Evolutionary conservation across 1,139 yeast species (phyloP).

Genomic region (Yamadazyma taylorii): DNA sequence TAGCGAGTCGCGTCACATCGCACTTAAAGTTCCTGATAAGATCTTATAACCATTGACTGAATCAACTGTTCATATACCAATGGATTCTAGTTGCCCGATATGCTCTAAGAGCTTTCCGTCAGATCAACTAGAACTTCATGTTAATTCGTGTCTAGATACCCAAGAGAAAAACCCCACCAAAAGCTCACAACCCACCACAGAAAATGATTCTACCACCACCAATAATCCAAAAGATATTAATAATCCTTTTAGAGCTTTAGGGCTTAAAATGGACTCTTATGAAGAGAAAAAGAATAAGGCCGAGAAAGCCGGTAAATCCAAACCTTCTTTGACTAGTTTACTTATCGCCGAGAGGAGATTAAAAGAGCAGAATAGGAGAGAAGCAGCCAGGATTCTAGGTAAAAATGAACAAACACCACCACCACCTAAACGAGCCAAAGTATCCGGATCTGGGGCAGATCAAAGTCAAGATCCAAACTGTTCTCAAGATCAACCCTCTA

Average conservation of each 20-base stretch:
- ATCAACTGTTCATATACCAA: not conserved
- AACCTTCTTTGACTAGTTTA: constrained; percentile 31
- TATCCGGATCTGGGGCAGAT: too few relatives aligned
- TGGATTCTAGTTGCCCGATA: constrained; percentile 32
- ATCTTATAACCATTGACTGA: not conserved
- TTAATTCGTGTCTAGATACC: constrained; percentile 23
- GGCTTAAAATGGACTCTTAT: constrained; percentile 28
- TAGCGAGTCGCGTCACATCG: constrained; percentile 9
- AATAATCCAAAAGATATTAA: constrained; percentile 5
- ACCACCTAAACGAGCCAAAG: not conserved
- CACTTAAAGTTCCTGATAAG: too few relatives aligned
- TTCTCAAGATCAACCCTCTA: not conserved
- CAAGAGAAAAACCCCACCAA: constrained; percentile 9
- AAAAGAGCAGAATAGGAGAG: constrained; percentile 16
- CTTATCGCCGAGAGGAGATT: constrained; percentile 34
- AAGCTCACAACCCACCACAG: not conserved
- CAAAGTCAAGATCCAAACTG: not conserved
- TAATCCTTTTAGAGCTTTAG: constrained; percentile 30
- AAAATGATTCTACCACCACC: not conserved
- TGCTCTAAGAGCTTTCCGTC: constrained; percentile 28
- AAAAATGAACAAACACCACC: not conserved
- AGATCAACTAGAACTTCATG: constrained; percentile 38
- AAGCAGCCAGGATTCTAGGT: constrained; percentile 5
- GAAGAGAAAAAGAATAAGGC: constrained; percentile 19
- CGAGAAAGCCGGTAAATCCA: constrained; percentile 21